Conservation (phyloP, 106 monocot species). For the Dioscorea alata region DNA sequence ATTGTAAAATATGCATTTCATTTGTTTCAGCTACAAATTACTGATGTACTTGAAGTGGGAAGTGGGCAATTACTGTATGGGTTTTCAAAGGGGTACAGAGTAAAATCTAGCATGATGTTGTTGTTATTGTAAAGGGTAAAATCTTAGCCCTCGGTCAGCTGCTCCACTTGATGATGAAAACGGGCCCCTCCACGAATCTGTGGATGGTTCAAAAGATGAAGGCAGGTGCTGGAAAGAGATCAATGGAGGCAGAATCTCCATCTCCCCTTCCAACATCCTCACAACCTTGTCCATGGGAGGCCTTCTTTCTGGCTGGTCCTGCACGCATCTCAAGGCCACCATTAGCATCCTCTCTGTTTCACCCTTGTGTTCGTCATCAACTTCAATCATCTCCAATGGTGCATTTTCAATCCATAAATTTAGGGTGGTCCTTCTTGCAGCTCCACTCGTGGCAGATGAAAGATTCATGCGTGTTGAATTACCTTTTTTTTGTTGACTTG, state of each 20-base stretch:
- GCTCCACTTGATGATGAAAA: no score
- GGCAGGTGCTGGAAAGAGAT: conserved; percentile 4
- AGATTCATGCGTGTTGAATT: not conserved
- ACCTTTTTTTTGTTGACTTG: no score
- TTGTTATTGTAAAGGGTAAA: no score
- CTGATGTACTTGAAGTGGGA: no score
- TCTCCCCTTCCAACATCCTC: conserved; percentile 10
- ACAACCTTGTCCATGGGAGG: conserved; percentile 9
- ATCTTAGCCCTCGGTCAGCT: no score
- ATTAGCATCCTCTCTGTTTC: conserved; percentile 6
- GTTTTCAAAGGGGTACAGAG: no score
- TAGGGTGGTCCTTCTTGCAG: not conserved
- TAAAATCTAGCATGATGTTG: no score
- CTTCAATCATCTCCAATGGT: not conserved
- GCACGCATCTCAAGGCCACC: conserved; percentile 10
- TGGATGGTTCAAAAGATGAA: conserved; percentile 1
- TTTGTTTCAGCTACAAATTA: no score
- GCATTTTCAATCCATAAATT: conserved; percentile 2
- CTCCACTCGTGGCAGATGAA: not conserved
- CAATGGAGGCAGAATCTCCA: not conserved
- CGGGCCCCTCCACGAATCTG: no score
- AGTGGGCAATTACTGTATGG: no score
- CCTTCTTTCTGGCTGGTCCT: conserved; percentile 5
- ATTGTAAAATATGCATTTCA: no score
- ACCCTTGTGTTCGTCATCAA: not conserved